These are phyloP conservation scores for Takakia lepidozioides DNA, from an alignment of 225 moss, liverwort and hornwort genomes.

Conservation along the genomic window DNA sequence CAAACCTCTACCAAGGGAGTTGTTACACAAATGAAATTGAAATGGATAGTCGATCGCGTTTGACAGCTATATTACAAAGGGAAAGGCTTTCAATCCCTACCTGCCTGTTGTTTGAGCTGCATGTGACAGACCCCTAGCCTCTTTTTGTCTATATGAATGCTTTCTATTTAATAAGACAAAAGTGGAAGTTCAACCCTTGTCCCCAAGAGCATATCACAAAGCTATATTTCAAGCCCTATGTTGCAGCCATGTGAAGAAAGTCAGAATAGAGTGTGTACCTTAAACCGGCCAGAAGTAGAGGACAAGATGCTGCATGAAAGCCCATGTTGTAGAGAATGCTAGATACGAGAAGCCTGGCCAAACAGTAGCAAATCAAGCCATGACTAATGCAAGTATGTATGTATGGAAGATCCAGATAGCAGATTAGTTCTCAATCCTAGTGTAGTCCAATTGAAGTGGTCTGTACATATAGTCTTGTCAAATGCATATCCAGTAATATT, in stretches of 20 bases:
- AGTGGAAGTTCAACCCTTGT: too few species aligned
- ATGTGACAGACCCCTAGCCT: slow-evolving; percentile 4
- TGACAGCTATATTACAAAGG: too few species aligned
- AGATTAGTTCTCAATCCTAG: too few species aligned
- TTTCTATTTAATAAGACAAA: slow-evolving; percentile 1
- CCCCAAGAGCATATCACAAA: too few species aligned
- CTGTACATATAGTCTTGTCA: background rate
- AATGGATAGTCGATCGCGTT: too few species aligned
- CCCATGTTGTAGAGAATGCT: slow-evolving; percentile 82
- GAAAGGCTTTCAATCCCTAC: too few species aligned
- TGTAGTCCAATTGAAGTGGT: background rate
- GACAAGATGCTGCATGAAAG: slow-evolving; percentile 99
- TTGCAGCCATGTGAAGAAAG: background rate
- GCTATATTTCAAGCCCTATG: background rate
- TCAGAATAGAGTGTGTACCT: slow-evolving; percentile 31
- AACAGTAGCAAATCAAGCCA: background rate
- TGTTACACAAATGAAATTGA: too few species aligned
- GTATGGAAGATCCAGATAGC: too few species aligned
- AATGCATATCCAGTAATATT: background rate
- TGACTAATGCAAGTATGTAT: too few species aligned
- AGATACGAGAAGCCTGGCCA: slow-evolving; percentile 83
- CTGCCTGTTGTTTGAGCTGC: too few species aligned
- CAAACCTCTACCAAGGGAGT: too few species aligned
- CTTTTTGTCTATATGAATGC: slow-evolving; percentile 3
- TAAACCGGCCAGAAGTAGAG: slow-evolving; percentile 94